phyloP scores from a whole-genome alignment of 208 protist species.

The Histomonas meleagridis region DNA sequence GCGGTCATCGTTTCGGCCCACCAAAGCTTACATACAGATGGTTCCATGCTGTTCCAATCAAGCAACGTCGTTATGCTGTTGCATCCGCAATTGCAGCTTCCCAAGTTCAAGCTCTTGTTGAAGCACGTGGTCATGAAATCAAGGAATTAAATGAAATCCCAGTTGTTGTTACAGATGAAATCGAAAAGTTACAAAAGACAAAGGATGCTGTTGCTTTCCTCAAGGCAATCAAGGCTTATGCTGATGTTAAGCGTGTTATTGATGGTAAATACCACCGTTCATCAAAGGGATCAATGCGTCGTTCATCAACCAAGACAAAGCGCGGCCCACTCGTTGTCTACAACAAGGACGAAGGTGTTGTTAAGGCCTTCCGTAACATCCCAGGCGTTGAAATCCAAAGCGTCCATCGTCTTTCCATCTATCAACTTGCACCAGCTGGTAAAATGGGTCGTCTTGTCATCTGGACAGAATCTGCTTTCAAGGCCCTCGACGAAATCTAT shows the following conservation, averaged over 20 bases:
- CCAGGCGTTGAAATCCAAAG: conserved; percentile 58
- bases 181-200: conserved; percentile 78
- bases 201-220: conserved; percentile 79
- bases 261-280: conserved; percentile 70
- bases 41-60: conserved; percentile 86
- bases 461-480: conserved; percentile 92
- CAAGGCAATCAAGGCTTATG: conserved; percentile 69
- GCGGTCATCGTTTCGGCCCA: conserved; percentile 93
- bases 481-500: conserved; percentile 83
- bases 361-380: conserved; percentile 60
- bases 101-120: conserved; percentile 77
- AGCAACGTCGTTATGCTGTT: conserved; percentile 85
- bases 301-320: conserved; percentile 76
- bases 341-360: conserved; percentile 61
- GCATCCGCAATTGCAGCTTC: conserved; percentile 89
- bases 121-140: conserved; percentile 89
- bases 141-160: conserved; percentile 78
- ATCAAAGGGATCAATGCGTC: conserved; percentile 86
- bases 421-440: conserved; percentile 93
- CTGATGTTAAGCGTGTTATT: conserved; percentile 70
- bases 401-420: conserved; percentile 82
- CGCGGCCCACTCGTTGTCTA: conserved; percentile 88
- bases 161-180: conserved; percentile 74
- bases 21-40: conserved; percentile 89
- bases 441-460: conserved; percentile 95